Evolutionary conservation across 345 rosid genomes (phyloP).

Genomic region (Brassica carinata): DNA sequence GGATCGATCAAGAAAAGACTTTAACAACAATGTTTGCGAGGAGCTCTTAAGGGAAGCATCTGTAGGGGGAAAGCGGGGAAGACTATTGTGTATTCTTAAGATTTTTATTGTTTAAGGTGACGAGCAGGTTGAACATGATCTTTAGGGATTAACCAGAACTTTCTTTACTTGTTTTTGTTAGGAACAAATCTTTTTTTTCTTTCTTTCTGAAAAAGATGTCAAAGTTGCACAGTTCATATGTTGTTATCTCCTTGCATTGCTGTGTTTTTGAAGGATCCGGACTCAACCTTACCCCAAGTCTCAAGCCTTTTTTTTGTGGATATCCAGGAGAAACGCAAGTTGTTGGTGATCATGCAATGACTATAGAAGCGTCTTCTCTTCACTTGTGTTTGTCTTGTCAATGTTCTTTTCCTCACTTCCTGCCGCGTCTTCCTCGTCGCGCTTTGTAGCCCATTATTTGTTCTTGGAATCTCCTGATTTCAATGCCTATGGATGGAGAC

Average conservation of each 20-base stretch:
- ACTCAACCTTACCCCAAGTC: background rate
- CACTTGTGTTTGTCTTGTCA: slow-evolving; percentile 68
- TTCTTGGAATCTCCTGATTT: too few relatives aligned
- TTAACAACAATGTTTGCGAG: background rate
- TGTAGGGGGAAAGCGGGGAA: background rate
- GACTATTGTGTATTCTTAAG: slow-evolving; percentile 26
- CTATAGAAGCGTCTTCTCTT: slow-evolving; percentile 67
- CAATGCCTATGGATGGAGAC: too few relatives aligned
- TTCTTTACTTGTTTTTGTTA: slow-evolving; percentile 7
- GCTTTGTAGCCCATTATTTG: too few relatives aligned
- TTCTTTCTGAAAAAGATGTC: background rate
- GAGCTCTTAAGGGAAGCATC: slow-evolving; percentile 2
- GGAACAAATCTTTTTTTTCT: background rate
- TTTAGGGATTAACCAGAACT: slow-evolving; percentile 35
- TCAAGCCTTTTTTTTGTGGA: slow-evolving; percentile 49
- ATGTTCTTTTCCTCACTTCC: slow-evolving; percentile 59
- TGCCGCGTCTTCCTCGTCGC: slow-evolving; percentile 42
- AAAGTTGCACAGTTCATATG: background rate
- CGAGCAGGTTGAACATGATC: slow-evolving; percentile 20
- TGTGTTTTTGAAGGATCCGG: too few relatives aligned
- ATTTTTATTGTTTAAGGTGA: slow-evolving; percentile 11
- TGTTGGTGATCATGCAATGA: slow-evolving; percentile 47
- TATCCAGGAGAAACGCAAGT: slow-evolving; percentile 58
- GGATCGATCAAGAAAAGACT: slow-evolving; percentile 13
- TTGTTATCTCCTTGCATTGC: background rate